phyloP scores from a whole-genome alignment of 805 yeast genomes.

The Kazachstania taianensis region DNA sequence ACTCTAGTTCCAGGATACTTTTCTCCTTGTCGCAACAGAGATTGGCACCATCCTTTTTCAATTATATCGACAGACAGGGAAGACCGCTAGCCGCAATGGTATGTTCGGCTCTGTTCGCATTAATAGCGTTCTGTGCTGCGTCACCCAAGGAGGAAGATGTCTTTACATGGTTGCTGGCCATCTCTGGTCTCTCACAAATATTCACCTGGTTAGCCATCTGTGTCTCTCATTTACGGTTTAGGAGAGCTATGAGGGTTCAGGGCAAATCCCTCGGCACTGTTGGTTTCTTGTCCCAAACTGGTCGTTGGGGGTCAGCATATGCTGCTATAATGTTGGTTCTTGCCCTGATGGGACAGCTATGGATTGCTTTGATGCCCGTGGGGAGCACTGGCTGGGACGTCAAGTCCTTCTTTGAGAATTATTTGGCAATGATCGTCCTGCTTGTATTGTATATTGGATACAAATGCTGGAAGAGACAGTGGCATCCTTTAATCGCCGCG shows the following conservation, averaged over 20 bases:
- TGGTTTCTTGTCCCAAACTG: conserved; percentile 43
- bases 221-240: conserved; percentile 46
- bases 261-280: conserved; percentile 41
- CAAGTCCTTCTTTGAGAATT: conserved; percentile 34
- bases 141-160: conserved; percentile 46
- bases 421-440: conserved; percentile 41
- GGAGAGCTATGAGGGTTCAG: conserved; percentile 47
- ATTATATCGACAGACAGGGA: conserved; percentile 54
- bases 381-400: conserved; percentile 30
- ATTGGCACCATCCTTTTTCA: conserved; percentile 45
- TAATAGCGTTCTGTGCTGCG: conserved; percentile 59
- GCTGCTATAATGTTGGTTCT: conserved; percentile 42
- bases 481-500: conserved; percentile 28
- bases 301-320: conserved; percentile 43
- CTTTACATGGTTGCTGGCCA: conserved; percentile 54
- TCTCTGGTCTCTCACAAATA: conserved; percentile 51
- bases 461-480: conserved; percentile 38
- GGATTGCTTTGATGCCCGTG: conserved; percentile 57
- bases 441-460: conserved; percentile 35
- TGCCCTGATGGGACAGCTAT: conserved; percentile 50
- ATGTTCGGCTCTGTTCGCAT: conserved; percentile 41
- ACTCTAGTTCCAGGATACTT: conserved; percentile 39
- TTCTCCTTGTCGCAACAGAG: conserved; percentile 50
- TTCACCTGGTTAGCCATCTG: conserved; percentile 57
- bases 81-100: conserved; percentile 34